Conservation (phyloP, 495 filamentous ascomycete genomes). For the Cryomyces antarcticus region DNA sequence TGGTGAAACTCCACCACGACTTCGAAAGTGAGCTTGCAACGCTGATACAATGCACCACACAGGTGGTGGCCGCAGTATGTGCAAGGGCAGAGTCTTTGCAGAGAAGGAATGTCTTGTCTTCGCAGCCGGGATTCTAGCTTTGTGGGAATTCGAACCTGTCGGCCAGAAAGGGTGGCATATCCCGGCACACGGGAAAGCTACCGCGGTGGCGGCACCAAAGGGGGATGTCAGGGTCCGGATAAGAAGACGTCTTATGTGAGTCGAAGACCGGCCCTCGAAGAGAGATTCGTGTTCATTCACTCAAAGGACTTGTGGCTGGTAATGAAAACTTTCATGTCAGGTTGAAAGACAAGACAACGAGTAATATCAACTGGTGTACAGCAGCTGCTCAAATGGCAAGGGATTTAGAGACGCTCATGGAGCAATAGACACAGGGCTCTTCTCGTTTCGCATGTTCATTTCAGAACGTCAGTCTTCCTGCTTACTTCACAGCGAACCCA, state of each 20-base stretch:
- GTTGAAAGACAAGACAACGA: too few species aligned
- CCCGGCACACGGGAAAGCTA: constrained; percentile 11
- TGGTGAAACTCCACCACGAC: constrained; percentile 9
- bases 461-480: not conserved
- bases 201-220: constrained; percentile 12
- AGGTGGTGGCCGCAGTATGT: constrained; percentile 14
- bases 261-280: too few species aligned
- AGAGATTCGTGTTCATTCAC: too few species aligned
- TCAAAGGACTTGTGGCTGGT: too few species aligned
- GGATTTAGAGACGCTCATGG: too few species aligned
- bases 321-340: too few species aligned
- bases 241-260: not conserved
- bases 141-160: constrained; percentile 22
- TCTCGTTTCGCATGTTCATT: too few species aligned
- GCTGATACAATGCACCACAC: not conserved
- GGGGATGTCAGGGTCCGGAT: constrained; percentile 15
- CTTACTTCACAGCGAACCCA: constrained; percentile 18
- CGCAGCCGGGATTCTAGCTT: constrained; percentile 18
- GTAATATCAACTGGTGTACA: too few species aligned
- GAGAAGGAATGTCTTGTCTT: constrained; percentile 18
- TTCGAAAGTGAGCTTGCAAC: too few species aligned
- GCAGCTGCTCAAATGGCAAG: too few species aligned
- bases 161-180: constrained; percentile 12
- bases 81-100: constrained; percentile 17
- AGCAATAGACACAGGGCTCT: too few species aligned